Percentiles rank a stretch among this genome's conserved stretches.
phyloP scores from a whole-genome alignment of 176 grass and related monocot species.

The Bothriochloa decipiens region DNA sequence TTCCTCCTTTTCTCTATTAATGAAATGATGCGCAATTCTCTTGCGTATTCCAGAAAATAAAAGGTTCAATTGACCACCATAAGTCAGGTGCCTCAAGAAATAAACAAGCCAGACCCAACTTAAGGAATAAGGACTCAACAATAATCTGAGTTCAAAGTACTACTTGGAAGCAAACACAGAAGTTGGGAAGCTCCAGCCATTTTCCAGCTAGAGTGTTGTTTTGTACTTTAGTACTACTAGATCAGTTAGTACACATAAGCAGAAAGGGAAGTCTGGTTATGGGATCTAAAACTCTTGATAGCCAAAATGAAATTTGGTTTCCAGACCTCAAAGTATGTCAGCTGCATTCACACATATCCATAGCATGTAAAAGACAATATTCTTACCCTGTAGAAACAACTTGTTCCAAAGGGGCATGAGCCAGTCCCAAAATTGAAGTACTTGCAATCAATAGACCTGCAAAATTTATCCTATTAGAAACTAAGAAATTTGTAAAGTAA shows the following conservation, averaged over 20 bases:
- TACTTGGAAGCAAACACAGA: constrained; percentile 7
- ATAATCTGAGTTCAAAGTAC: not conserved
- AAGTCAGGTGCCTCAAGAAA: not conserved
- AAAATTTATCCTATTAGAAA: constrained; percentile 36
- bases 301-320: not conserved
- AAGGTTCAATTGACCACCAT: not conserved
- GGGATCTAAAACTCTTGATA: not conserved
- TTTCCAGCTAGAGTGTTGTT: not conserved
- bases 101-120: not conserved
- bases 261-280: not conserved
- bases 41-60: too few species aligned
- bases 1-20: too few species aligned
- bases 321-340: not conserved
- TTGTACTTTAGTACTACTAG: not conserved
- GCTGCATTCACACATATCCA: constrained; percentile 8
- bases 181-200: not conserved
- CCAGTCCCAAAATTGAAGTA: constrained; percentile 94
- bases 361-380: constrained; percentile 28
- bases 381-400: constrained; percentile 82
- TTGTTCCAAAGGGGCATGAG: constrained; percentile 87
- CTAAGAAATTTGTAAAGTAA: constrained; percentile 6
- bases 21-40: too few species aligned
- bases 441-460: constrained; percentile 98
- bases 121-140: not conserved
- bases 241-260: not conserved